Evolutionary conservation across 495 filamentous ascomycete genomes (phyloP).

Genomic region (Daldinia vernicosa): DNA sequence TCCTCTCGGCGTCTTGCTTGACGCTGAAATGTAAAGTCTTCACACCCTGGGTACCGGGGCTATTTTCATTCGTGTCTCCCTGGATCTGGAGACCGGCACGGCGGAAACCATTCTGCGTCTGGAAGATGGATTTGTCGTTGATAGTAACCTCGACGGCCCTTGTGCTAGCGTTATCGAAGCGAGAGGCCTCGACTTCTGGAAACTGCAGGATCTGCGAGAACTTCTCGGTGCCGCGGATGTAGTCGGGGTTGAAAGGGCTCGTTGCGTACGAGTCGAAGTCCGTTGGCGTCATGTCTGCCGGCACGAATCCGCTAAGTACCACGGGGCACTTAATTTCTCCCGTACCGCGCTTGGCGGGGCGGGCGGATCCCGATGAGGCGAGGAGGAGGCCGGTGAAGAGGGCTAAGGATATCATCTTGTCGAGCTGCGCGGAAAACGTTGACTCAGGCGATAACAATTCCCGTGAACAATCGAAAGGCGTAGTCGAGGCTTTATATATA

Average conservation of each 20-base stretch:
- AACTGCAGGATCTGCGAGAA: slow-evolving; percentile 59
- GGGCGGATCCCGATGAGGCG: slow-evolving; percentile 29
- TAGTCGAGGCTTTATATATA: slow-evolving; percentile 23
- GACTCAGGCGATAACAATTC: background rate
- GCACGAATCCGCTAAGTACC: slow-evolving; percentile 57
- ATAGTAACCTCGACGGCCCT: slow-evolving; percentile 60
- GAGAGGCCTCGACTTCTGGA: slow-evolving; percentile 48
- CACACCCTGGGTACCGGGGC: slow-evolving; percentile 56
- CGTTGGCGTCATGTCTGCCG: slow-evolving; percentile 37
- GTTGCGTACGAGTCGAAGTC: slow-evolving; percentile 56
- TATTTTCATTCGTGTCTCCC: slow-evolving; percentile 57
- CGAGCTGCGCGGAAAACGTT: background rate
- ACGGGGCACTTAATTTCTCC: slow-evolving; percentile 54
- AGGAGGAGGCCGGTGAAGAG: slow-evolving; percentile 38
- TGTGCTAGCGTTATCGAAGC: slow-evolving; percentile 53
- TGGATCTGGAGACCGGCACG: slow-evolving; percentile 62
- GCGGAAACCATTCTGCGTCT: slow-evolving; percentile 64
- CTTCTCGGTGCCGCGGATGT: slow-evolving; percentile 57
- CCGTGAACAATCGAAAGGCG: background rate
- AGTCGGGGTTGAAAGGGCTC: slow-evolving; percentile 57
- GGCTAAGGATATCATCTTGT: slow-evolving; percentile 40
- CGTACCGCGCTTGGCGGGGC: slow-evolving; percentile 35
- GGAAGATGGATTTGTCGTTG: slow-evolving; percentile 63
- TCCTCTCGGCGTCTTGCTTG: slow-evolving; percentile 54
- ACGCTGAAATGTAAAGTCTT: slow-evolving; percentile 66